Evolutionary conservation across 202 grass and related monocot species (phyloP).

Genomic region (Cymbopogon flexuosus): DNA sequence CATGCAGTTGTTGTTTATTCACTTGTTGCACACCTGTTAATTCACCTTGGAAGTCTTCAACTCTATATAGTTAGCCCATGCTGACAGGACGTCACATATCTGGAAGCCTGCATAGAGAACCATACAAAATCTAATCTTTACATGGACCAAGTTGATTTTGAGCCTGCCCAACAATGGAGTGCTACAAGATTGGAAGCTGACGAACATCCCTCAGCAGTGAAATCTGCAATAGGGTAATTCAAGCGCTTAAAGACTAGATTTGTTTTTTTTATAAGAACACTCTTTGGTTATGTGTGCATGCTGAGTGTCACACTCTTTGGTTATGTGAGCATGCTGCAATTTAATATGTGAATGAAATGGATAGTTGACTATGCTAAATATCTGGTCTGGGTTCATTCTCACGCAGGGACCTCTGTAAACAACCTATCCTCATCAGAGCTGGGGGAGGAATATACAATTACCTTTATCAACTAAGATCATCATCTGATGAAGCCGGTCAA

Average conservation of each 20-base stretch:
- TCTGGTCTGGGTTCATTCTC: constrained; percentile 19
- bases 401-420: constrained; percentile 65
- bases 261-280: not conserved
- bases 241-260: constrained; percentile 9
- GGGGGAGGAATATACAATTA: constrained; percentile 98
- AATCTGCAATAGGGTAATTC: constrained; percentile 60
- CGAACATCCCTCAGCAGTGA: constrained; percentile 55
- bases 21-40: constrained; percentile 14
- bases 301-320: not conserved
- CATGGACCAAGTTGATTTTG: constrained; percentile 99
- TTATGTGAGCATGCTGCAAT: constrained; percentile 9
- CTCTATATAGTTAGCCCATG: constrained; percentile 36
- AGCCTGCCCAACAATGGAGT: constrained; percentile 81
- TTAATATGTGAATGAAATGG: constrained; percentile 14
- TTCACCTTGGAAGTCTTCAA: constrained; percentile 35
- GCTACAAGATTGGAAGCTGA: constrained; percentile 84
- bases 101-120: constrained; percentile 99
- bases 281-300: constrained; percentile 1
- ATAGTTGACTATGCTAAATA: constrained; percentile 6
- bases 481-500: constrained; percentile 52
- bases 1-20: not conserved
- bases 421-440: constrained; percentile 79
- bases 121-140: constrained; percentile 98
- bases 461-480: constrained; percentile 67
- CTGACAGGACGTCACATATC: constrained; percentile 81